phyloP scores from a whole-genome alignment of 257 asterid species.

The Ophiorrhiza pumila region DNA sequence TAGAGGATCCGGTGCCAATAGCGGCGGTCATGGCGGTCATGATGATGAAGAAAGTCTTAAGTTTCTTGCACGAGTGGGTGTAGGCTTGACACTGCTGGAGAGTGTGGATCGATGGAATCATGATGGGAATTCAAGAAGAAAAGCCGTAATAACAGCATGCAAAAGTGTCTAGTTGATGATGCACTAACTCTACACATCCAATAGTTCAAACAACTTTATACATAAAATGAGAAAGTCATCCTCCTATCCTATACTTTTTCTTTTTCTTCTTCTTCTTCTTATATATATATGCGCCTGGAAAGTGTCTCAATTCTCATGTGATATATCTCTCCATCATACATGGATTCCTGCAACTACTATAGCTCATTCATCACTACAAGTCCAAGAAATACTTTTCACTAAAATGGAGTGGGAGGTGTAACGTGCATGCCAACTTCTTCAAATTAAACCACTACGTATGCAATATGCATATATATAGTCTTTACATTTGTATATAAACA shows the following conservation, averaged over 20 bases:
- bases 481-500: no score
- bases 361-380: constrained; percentile 31
- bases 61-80: constrained; percentile 27
- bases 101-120: no score
- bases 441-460: no score
- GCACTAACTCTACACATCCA: constrained; percentile 12
- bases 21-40: no score
- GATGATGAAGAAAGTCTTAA: no score
- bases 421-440: constrained; percentile 48
- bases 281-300: not conserved
- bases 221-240: constrained; percentile 5
- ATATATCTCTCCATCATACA: no score
- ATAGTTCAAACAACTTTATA: constrained; percentile 34
- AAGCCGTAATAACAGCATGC: constrained; percentile 8
- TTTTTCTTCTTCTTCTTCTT: not conserved
- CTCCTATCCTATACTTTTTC: no score
- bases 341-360: no score
- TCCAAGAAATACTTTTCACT: constrained; percentile 11
- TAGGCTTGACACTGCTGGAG: constrained; percentile 13
- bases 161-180: not conserved
- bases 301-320: constrained; percentile 34
- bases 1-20: no score
- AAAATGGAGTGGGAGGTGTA: constrained; percentile 26
- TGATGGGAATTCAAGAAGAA: constrained; percentile 10
- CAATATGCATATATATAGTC: no score